phyloP scores from a whole-genome alignment of 306 rosid species.

The Arachis hypogaea region DNA sequence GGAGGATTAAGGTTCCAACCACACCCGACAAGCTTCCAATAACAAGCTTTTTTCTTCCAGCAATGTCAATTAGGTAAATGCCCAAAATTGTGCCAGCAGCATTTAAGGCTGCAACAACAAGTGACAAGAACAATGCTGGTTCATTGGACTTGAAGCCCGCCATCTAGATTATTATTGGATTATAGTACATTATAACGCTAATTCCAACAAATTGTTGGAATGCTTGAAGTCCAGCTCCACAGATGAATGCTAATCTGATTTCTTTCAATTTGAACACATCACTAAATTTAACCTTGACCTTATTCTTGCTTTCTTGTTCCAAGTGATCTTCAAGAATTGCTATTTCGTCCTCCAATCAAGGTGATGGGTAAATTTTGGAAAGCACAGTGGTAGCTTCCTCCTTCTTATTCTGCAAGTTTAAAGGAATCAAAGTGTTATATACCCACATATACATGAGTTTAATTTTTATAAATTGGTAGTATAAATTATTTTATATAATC shows the following conservation, averaged over 20 bases:
- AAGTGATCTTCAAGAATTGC: conserved; percentile 47
- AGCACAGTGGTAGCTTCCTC: conserved; percentile 61
- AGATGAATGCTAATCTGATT: conserved; percentile 69
- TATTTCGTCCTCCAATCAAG: conserved; percentile 67
- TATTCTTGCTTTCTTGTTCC: conserved; percentile 53
- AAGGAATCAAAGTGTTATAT: no score
- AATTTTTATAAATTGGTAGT: no score
- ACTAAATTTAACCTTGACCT: conserved; percentile 44
- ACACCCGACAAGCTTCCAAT: conserved; percentile 65
- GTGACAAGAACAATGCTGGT: conserved; percentile 68
- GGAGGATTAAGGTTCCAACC: conserved; percentile 47
- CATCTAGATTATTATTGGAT: conserved; percentile 82
- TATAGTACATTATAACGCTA: conserved; percentile 83
- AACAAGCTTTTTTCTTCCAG: conserved; percentile 60
- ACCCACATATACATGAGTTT: no score
- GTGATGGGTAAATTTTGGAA: conserved; percentile 56
- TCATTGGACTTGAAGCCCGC: conserved; percentile 70
- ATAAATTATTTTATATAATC: no score
- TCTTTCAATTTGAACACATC: conserved; percentile 63
- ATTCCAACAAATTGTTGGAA: conserved; percentile 81
- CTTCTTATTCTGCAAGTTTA: conserved; percentile 47
- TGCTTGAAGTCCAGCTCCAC: conserved; percentile 87
- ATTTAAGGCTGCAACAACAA: conserved; percentile 69
- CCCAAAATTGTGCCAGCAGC: conserved; percentile 68
- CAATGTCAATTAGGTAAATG: conserved; percentile 61